Base-by-base conservation (phyloP, 768 basidiomycete genomes). In the Kwoniella dendrophila region DNA sequence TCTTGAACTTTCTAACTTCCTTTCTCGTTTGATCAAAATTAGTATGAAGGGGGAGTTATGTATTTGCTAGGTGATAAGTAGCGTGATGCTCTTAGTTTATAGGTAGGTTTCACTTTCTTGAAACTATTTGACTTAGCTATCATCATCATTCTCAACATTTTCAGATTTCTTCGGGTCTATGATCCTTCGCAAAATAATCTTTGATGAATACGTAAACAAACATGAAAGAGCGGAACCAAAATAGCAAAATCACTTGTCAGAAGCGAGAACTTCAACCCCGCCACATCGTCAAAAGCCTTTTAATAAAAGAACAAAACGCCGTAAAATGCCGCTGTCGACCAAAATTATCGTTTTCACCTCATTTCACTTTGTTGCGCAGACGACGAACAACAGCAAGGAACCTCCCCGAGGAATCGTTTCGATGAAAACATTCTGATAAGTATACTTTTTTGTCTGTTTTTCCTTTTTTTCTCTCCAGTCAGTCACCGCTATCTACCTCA, bases 1-100 rank as follows among this genome's bases (percentile, higher is more conserved):
- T 93, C 22, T 76, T 69, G 66, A 47, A n/a, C n/a, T n/a, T 18
- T 29, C 30, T 38, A 34, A 16, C n/a, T 36, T 40, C 27, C 29
- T 20, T n/a, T 18, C 53, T 20, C 0, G 6, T 16, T 38, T 38
- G 8, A 8, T 38, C 18, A 8, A 8, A 18, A 8, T 38, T 38
- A 8, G 36, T 38, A 18, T 38, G 36, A 38, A 38, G 8, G 18
- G 36, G n/a, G n/a, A n/a, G n/a, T n/a, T n/a, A n/a, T n/a, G n/a
- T n/a, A n/a, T n/a, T n/a, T n/a, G n/a, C n/a, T n/a, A n/a, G n/a
- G n/a, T n/a, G n/a, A n/a, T n/a, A n/a, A n/a, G n/a, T n/a, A n/a
- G n/a, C n/a, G n/a, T n/a, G n/a, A n/a, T n/a, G 8, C 8, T 8
- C 36, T 38, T 38, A 18, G 36, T 8, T 38, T 38, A 38, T 38